Evolutionary conservation across 768 basidiomycete genomes (phyloP).

Genomic region (Naganishia randhawae): DNA sequence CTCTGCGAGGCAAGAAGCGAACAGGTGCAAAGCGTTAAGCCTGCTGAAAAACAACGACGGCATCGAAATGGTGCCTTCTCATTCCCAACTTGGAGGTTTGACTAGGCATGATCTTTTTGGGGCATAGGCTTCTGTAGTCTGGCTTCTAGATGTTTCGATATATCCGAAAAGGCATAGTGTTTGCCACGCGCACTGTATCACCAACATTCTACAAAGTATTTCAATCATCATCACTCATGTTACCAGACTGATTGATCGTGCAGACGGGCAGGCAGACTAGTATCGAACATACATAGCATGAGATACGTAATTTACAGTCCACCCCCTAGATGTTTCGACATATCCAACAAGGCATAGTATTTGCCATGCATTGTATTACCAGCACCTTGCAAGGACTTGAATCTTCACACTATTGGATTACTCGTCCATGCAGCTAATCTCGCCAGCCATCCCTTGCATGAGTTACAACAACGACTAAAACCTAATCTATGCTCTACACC

Average conservation of each 20-base stretch:
- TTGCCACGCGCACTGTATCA: constrained; percentile 11
- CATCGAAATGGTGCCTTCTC: background rate
- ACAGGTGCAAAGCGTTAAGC: constrained; percentile 39
- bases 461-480: background rate
- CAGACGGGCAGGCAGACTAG: no score
- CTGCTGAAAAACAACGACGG: background rate
- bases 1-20: constrained; percentile 46
- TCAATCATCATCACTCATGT: constrained; percentile 1
- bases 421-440: background rate
- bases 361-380: no score
- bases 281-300: no score
- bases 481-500: background rate
- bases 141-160: background rate
- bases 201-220: background rate
- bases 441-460: background rate
- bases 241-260: no score
- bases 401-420: no score
- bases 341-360: no score
- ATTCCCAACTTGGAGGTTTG: background rate
- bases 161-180: background rate
- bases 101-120: background rate
- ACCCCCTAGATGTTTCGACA: no score
- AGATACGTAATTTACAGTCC: no score
- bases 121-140: background rate
- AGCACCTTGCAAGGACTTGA: no score